Evolutionary conservation across 176 grass and related monocot genomes (phyloP).

Genomic region (Phoenix dactylifera): DNA sequence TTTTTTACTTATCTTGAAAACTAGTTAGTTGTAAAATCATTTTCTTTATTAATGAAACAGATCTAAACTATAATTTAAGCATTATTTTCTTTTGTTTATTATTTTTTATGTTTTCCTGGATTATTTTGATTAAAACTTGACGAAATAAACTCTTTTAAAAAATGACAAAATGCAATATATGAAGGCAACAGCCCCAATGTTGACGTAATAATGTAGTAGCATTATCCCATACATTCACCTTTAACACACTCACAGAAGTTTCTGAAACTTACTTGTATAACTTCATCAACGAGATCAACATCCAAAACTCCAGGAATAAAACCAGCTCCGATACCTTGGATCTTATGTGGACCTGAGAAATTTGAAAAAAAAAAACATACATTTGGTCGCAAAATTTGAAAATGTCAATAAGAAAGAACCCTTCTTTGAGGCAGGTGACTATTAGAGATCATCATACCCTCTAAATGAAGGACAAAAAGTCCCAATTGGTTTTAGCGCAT

Average conservation of each 20-base stretch:
- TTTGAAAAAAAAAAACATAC: background rate
- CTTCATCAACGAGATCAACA: slow-evolving; percentile 34
- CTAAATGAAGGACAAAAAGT: background rate
- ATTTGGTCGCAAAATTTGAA: background rate
- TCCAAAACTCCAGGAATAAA: slow-evolving; percentile 51
- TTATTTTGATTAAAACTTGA: too few species aligned
- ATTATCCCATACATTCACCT: too few species aligned
- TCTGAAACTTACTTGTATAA: slow-evolving; percentile 38
- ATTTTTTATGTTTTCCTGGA: too few species aligned
- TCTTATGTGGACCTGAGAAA: slow-evolving; percentile 48
- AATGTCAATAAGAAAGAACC: background rate
- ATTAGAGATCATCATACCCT: background rate
- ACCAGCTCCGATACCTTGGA: slow-evolving; percentile 52
- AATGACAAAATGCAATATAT: too few species aligned
- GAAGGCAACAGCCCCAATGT: too few species aligned
- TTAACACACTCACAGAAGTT: background rate
- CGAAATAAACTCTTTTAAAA: too few species aligned
- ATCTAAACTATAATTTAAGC: too few species aligned
- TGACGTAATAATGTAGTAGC: too few species aligned
- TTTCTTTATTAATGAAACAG: too few species aligned
- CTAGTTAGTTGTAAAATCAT: too few species aligned
- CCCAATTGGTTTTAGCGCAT: background rate
- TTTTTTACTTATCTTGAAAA: too few species aligned
- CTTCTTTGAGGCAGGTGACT: background rate
- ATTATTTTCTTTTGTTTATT: too few species aligned